Base-by-base conservation (phyloP, 441 rosid genomes). In the Metrosideros polymorpha region DNA sequence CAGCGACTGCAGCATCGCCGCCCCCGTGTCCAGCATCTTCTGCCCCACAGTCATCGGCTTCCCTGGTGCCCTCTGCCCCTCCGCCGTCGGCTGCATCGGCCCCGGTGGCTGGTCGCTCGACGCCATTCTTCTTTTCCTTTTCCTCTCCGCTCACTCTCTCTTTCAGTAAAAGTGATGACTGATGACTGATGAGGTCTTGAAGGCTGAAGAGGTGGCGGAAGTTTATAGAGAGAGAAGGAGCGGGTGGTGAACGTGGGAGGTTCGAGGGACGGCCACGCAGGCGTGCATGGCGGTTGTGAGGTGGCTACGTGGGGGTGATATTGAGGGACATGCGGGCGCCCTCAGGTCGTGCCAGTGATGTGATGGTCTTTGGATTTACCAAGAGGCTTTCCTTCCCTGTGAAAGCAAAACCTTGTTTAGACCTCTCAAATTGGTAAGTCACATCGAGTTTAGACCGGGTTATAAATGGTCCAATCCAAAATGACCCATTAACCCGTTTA, bases 1-100 rank as follows among this genome's bases (percentile, higher is more conserved):
- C 85, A 93, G 83, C 19, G 94, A 87, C 91, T 96, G 97, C 93
- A 94, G 25, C 92, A 94, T 89, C 63, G 87, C 86, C 9, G 96
- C 91, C 8, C 94, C 95, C 30, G 90, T 90, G 91, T 93, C 94
- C 2, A 93, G 85, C 85, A 93, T 10, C 47, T 84, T 89, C 53
- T 92, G 94, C n/a, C 88, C 91, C 84, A 89, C 79, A 50, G 94
- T 85, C 90, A 93, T 89, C 35, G 90, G 89, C 77, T 89, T 86
- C 71, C 96, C 96, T 1, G 91, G 92, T 27, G 94, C 7, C 54
- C 29, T 89, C 82, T 88, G 85, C 39, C 75, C 86, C 32, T 24
- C 87, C 88, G 52, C 53, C 86, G 6, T 39, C 76, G 86, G 71
- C 19, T 89, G 92, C 63, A 87, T 88, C 15, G 94, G 91, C 5